Conservation (phyloP, 2,329 filamentous ascomycete species). For the Cladobotryum mycophilum region DNA sequence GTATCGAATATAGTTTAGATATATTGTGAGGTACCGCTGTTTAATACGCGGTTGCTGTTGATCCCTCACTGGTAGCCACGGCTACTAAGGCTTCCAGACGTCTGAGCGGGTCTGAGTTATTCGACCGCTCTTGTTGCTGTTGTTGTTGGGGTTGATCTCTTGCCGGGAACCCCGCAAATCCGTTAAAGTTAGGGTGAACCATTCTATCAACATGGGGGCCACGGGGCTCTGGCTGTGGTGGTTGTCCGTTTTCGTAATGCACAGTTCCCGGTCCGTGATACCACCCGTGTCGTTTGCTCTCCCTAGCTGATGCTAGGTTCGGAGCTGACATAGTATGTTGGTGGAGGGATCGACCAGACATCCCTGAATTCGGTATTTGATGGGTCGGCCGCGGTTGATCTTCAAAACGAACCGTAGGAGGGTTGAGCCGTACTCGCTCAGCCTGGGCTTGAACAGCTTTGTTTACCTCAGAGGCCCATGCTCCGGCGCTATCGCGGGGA, state of each 20-base stretch:
- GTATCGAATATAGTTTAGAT: neutral
- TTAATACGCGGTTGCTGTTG: slow-evolving; percentile 36
- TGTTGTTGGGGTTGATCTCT: slow-evolving; percentile 23
- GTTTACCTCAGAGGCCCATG: slow-evolving; percentile 53
- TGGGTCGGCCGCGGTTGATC: slow-evolving; percentile 35
- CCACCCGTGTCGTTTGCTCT: slow-evolving; percentile 64
- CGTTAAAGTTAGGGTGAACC: slow-evolving; percentile 50
- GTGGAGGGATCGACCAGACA: slow-evolving; percentile 32
- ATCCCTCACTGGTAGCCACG: slow-evolving; percentile 39
- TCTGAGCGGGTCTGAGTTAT: slow-evolving; percentile 28
- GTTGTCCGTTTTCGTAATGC: slow-evolving; percentile 30
- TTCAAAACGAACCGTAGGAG: slow-evolving; percentile 50
- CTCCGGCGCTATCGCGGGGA: slow-evolving; percentile 44
- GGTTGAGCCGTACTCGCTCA: slow-evolving; percentile 42
- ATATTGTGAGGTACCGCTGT: neutral
- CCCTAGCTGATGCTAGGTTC: slow-evolving; percentile 48
- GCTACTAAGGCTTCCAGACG: slow-evolving; percentile 39
- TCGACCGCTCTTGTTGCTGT: slow-evolving; percentile 24
- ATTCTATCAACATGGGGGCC: slow-evolving; percentile 48
- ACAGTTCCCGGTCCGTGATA: slow-evolving; percentile 51
- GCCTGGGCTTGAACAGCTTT: slow-evolving; percentile 49
- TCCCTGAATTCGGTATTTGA: slow-evolving; percentile 24
- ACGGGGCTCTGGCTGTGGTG: slow-evolving; percentile 24
- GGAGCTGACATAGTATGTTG: slow-evolving; percentile 58
- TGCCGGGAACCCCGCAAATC: slow-evolving; percentile 45